Base-by-base conservation (phyloP, 1,284 basidiomycete species). In the Bondarzewia mesenterica region DNA sequence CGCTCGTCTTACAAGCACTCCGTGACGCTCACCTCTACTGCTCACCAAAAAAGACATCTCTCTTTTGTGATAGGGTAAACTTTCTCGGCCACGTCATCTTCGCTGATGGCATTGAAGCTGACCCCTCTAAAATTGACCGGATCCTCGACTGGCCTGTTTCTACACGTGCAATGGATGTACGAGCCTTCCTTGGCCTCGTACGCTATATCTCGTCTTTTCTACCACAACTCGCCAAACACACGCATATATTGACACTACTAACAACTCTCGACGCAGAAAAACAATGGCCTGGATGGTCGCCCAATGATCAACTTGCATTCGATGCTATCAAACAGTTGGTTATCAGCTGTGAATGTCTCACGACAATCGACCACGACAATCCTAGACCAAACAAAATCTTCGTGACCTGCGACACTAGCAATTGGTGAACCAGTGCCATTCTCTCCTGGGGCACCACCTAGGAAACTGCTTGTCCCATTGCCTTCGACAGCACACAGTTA, bases 41-140 rank as follows among this genome's bases (percentile, higher is more conserved):
- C 41, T 62, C 57, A 7, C 45, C 51, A 2, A 63, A 63, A 48
- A 71, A 70, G 48, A 62, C 58, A 0, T 43, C 54, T 0, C 51
- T 71, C 0, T 70, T 67, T 49, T 40, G 49, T 1, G 45, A 26
- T 1, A 47, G 58, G 12, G 27, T 69, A 2, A 45, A 54, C 7
- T 69, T 72, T 49, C 54, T 71, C 0, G 68, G 70, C 0, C 67
- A 72, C 48, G 45, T 47, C 16, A 61, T 72, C 38, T 65, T 59
- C 0, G 26, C 8, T 0, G 8, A 48, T 0, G 66, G 70, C 1
- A 63, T 73, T 14, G 26, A 56, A 18, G 58, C 65, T 0, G 66
- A 72, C 40, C 44, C 56, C 0, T 5, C 16, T 6, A 69, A 71
- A 48, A 49, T 60, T 5, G 54, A 65, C 2, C 32, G 52, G 1